These are phyloP conservation scores for Gigaspora rosea DNA, from an alignment of 192 early-diverging fungal species.

Conservation along the genomic window DNA sequence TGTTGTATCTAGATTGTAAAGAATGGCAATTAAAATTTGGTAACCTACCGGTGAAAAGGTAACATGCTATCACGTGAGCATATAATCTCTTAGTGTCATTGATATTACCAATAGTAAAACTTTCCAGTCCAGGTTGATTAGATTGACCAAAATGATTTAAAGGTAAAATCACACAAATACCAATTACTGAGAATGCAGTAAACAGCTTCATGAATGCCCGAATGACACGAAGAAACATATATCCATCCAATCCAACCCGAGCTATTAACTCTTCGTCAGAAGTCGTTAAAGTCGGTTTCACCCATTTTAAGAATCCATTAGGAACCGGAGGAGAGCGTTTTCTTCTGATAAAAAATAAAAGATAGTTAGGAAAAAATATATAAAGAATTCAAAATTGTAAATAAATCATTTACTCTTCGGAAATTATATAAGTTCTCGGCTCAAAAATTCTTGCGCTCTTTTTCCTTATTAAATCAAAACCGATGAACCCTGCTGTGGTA, in stretches of 20 bases:
- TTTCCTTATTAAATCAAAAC: slow-evolving; percentile 68
- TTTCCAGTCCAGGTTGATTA: slow-evolving; percentile 52
- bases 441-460: slow-evolving; percentile 68
- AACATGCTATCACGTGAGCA: slow-evolving; percentile 66
- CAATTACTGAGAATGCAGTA: slow-evolving; percentile 53
- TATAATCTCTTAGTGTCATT: slow-evolving; percentile 55
- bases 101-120: slow-evolving; percentile 76
- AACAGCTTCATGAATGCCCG: slow-evolving; percentile 67
- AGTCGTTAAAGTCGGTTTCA: slow-evolving; percentile 54
- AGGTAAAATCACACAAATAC: slow-evolving; percentile 66
- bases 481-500: slow-evolving; percentile 50
- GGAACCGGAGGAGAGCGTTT: slow-evolving; percentile 56
- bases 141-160: slow-evolving; percentile 62
- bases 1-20: not conserved
- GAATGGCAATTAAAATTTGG: not conserved
- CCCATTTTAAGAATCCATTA: slow-evolving; percentile 59
- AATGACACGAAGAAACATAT: slow-evolving; percentile 76
- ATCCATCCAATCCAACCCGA: slow-evolving; percentile 72
- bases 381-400: not conserved
- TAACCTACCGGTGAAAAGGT: slow-evolving; percentile 55
- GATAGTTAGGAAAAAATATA: not conserved
- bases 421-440: slow-evolving; percentile 67
- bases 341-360: slow-evolving; percentile 30
- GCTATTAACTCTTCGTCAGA: slow-evolving; percentile 57
- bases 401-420: slow-evolving; percentile 46